Evolutionary conservation across 768 basidiomycete species (phyloP), one percentile per base, ranked within the genome.

Genomic region (Cyathus striatus): DNA sequence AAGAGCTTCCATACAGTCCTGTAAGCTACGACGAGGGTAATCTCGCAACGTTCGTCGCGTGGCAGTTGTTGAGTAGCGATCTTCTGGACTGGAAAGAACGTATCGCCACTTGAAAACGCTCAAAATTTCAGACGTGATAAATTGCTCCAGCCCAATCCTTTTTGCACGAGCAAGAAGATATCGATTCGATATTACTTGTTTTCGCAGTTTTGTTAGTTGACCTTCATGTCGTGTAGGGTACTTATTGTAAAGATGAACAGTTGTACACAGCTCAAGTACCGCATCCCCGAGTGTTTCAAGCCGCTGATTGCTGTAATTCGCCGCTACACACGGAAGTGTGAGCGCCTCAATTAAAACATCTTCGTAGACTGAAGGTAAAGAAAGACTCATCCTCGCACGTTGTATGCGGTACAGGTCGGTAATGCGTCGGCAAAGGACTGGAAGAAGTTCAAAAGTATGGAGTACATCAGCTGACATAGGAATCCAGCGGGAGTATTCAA

Each of bases 221-320:
- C 92, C 91, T 68, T 95, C 92, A 51, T 93, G 86, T 18, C 82
- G 71, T 48, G 79, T 71, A 0, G 87, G 86, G 52, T 75, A 90
- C 48, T 74, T 78, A 65, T 86, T 88, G 63, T 84, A 83, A 4
- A 89, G 63, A 54, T 91, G 78, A 2, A 90, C 79, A 17, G 84
- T 85, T 3, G 81, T 80, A 38, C 81, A 77, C 20, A 93, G 61
- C 53, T 91, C 83, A 33, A 91, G 69, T 1, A 91, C 87, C 0
- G 84, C 78, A 54, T 95, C 92, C 6, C 92, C 92, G 5, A 94
- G 67, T 0, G 90, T 92, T 59, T 95, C 92, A 43, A 94, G 59
- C 1, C 88, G 79, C 53, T 95, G 89, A 49, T 93, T 94, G 60
- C 75, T 88, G 64, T 78, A 90, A 6, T 75, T 73, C 5, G 78